Percentiles rank a stretch among this genome's conserved stretches.
phyloP scores from a whole-genome alignment of 2,329 filamentous ascomycete species.

The Penicillium hesseltinei region DNA sequence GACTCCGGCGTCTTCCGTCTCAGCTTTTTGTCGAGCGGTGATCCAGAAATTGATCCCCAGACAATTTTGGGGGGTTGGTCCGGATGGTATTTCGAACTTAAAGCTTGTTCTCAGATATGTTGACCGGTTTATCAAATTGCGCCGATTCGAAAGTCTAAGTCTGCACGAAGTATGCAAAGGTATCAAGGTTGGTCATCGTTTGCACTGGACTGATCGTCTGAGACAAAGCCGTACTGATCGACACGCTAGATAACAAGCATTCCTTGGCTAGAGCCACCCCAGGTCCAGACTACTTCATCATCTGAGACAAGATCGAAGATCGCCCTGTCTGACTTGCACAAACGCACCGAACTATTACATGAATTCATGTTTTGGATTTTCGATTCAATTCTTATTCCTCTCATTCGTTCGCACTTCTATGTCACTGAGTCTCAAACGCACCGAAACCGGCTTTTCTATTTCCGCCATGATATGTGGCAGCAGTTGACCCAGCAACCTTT shows the following conservation, averaged over 20 bases:
- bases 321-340: constrained; percentile 68
- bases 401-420: constrained; percentile 86
- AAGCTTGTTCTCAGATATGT: constrained; percentile 62
- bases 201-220: not conserved
- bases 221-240: constrained; percentile 7
- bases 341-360: constrained; percentile 73
- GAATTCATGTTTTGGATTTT: constrained; percentile 93
- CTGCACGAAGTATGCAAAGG: constrained; percentile 75
- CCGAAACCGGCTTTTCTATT: constrained; percentile 83
- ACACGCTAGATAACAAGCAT: constrained; percentile 61
- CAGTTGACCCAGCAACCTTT: constrained; percentile 72
- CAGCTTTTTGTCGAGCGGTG: constrained; percentile 80
- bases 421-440: constrained; percentile 85
- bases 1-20: constrained; percentile 67
- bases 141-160: constrained; percentile 76
- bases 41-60: constrained; percentile 70
- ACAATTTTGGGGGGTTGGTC: constrained; percentile 67
- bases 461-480: constrained; percentile 90
- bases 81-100: constrained; percentile 59
- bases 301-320: constrained; percentile 48
- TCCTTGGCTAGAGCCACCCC: constrained; percentile 67
- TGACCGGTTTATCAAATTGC: constrained; percentile 73
- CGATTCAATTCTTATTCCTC: constrained; percentile 83
- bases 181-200: constrained; percentile 60
- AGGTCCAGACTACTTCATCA: constrained; percentile 30